Evolutionary conservation across 2,329 filamentous ascomycete genomes (phyloP).

Genomic region (Talaromyces sp.): DNA sequence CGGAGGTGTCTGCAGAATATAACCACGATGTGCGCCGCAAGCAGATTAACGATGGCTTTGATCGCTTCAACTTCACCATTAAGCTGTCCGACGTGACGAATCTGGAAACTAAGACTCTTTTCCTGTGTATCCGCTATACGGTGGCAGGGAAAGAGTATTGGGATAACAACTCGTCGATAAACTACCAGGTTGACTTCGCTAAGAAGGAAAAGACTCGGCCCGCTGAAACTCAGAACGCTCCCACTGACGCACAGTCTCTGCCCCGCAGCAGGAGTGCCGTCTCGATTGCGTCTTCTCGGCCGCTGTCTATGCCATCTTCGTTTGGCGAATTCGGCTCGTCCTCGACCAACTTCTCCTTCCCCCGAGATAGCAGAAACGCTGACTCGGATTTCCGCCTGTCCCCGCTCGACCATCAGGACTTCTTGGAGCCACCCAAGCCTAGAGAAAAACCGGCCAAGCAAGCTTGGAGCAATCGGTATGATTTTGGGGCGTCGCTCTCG

Average conservation of each 20-base stretch:
- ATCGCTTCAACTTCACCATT: slow-evolving; percentile 92
- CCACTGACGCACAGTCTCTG: slow-evolving; percentile 48
- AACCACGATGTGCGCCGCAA: slow-evolving; percentile 68
- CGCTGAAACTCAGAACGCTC: slow-evolving; percentile 37
- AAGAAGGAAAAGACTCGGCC: slow-evolving; percentile 63
- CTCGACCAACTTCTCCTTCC: slow-evolving; percentile 43
- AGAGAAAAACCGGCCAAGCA: slow-evolving; percentile 51
- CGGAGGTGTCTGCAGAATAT: slow-evolving; percentile 86
- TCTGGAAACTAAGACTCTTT: slow-evolving; percentile 85
- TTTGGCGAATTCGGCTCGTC: slow-evolving; percentile 58
- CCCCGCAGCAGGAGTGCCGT: slow-evolving; percentile 61
- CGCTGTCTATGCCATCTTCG: slow-evolving; percentile 46
- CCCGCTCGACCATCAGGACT: slow-evolving; percentile 57
- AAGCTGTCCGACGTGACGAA: slow-evolving; percentile 87
- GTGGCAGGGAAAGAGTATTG: slow-evolving; percentile 82
- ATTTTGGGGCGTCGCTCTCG: slow-evolving; percentile 86
- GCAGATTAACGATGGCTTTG: slow-evolving; percentile 60
- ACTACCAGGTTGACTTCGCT: slow-evolving; percentile 91
- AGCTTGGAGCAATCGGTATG: slow-evolving; percentile 87
- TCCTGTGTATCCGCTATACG: slow-evolving; percentile 83
- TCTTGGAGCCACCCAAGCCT: slow-evolving; percentile 52
- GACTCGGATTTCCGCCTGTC: slow-evolving; percentile 67
- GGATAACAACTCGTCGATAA: slow-evolving; percentile 84
- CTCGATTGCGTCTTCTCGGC: slow-evolving; percentile 42
- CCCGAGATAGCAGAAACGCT: slow-evolving; percentile 57